phyloP scores from a whole-genome alignment of 1,284 basidiomycete genomes.

The Microstroma glucosiphilum region DNA sequence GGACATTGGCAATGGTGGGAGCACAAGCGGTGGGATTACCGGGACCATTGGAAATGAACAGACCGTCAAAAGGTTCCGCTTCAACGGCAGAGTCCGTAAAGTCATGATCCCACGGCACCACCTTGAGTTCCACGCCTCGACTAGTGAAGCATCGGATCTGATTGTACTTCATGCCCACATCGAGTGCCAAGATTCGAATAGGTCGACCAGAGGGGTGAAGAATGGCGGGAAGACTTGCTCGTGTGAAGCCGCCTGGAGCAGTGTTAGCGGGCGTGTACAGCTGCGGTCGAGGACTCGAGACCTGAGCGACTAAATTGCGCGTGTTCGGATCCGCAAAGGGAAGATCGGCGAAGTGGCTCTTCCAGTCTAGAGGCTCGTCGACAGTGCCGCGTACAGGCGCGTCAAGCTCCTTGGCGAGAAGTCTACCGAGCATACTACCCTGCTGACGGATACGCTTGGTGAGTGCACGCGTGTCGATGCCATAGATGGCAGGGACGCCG shows the following conservation, averaged over 20 bases:
- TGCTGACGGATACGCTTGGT: slow-evolving; percentile 94
- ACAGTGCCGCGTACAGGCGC: slow-evolving; percentile 29
- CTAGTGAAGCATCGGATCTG: slow-evolving; percentile 94
- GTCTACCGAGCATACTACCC: slow-evolving; percentile 69
- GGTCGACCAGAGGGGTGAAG: slow-evolving; percentile 72
- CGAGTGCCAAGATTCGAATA: slow-evolving; percentile 80
- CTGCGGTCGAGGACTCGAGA: slow-evolving; percentile 68
- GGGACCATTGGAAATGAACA: slow-evolving; percentile 97
- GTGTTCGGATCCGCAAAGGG: slow-evolving; percentile 84
- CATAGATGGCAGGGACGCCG: slow-evolving; percentile 87
- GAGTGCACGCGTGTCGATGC: slow-evolving; percentile 91
- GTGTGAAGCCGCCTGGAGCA: slow-evolving; percentile 51
- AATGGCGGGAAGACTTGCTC: slow-evolving; percentile 54
- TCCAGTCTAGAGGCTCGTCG: slow-evolving; percentile 59
- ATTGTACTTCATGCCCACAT: slow-evolving; percentile 99
- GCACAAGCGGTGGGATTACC: slow-evolving; percentile 77
- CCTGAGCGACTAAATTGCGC: slow-evolving; percentile 81
- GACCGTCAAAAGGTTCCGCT: slow-evolving; percentile 79
- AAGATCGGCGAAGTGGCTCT: slow-evolving; percentile 71
- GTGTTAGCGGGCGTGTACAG: slow-evolving; percentile 58
- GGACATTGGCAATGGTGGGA: slow-evolving; percentile 67
- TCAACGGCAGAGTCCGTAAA: slow-evolving; percentile 60
- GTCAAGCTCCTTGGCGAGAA: slow-evolving; percentile 47
- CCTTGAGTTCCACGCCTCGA: slow-evolving; percentile 90
- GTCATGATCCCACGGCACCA: slow-evolving; percentile 95